Evolutionary conservation across 2,329 filamentous ascomycete species (phyloP), one percentile per base, ranked within the genome.

Genomic region (Colletotrichum siamense): DNA sequence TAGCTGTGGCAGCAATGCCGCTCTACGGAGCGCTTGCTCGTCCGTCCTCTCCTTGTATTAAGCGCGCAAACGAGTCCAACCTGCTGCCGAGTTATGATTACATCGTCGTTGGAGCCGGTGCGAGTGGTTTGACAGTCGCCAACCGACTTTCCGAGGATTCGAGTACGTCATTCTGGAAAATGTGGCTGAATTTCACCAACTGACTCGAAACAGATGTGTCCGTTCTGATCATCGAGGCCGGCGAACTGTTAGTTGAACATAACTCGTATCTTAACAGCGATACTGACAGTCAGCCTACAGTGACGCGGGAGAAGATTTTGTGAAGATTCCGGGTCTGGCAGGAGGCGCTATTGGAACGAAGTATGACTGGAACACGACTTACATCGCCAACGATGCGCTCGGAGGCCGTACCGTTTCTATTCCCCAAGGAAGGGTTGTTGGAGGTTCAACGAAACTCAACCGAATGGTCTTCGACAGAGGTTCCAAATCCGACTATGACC

Each of bases 81-180:
- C 36, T 77, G 39, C 52, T 76, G n/a, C 69, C 76, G 12, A 67
- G 34, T 18, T 83, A 82, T 64, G 83, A 84, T 75, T 84, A 82
- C 57, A 79, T 84, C n/a, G 79, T 84, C 30, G 79, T 83, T 12
- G 83, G 83, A 18, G 83, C 83, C 26, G 84, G 84, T 22, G 84
- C 83, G 3, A 83, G 83, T 6, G 84, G 84, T 28, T 82, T 84
- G 65, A 82, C 83, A 13, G 82, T 85, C 12, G 84, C 84, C 5
- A 82, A 82, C 10, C 83, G 84, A 18, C 81, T 86, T 2, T 83
- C 84, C 13, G 84, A 86, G 69, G 82, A 83, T 73, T 81, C 81
- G 24, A 77, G 77, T 78, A 71, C 55, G 78, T 36, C 15, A 8
- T 12, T 5, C 26, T 8, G 6, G 18, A 8, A 10, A n/a, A 7